Base-by-base conservation (phyloP, 2,329 filamentous ascomycete genomes). In the Phyllosticta paracitricarpa region DNA sequence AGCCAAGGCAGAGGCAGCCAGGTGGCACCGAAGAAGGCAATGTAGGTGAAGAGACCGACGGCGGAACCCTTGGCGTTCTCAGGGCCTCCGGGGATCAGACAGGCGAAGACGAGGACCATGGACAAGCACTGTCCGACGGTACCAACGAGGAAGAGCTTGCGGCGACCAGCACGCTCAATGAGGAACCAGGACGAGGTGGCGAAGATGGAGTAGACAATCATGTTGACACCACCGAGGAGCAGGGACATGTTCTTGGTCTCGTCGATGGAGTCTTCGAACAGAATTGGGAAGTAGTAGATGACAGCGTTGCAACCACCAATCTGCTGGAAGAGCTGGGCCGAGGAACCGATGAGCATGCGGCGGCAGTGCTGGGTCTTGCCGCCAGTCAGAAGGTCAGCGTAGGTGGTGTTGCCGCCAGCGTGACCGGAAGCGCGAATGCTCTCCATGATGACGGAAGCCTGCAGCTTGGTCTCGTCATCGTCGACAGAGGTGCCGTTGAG, bases 361-460 rank as follows among this genome's bases (percentile, higher is more conserved):
- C 84, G 81, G 73, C 86, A 82, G 68, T 87, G 84, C 72, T 88
- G 84, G 0, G 83, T 86, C 73, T 84, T 85, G 64, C 84, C 84
- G 56, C 79, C 78, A 1, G 83, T 85, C 67, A 86, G 79, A 1
- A 87, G 76, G 0, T 82, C 79, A 65, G 78, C 81, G 69, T 81
- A 73, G 1, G 73, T 73, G 7, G 72, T 76, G 63, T 71, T 72
- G 51, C 75, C 73, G 10, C 73, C 73, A 40, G 72, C 68, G 67
- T 74, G 73, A 30, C 75, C 75, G 19, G 75, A 73, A 4, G 72
- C 73, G 12, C 71, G 70, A 62, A 78, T 76, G 61, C 72, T 72
- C 67, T 91, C 87, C n/a, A 84, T 74, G n/a, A 89, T 85, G 0
- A 88, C 84, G 59, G 86, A 82, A 66, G 82, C 80, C 72, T 89